These are phyloP conservation scores for Eucalyptus pauciflora DNA, from an alignment of 345 rosid genomes.

Conservation along the genomic window DNA sequence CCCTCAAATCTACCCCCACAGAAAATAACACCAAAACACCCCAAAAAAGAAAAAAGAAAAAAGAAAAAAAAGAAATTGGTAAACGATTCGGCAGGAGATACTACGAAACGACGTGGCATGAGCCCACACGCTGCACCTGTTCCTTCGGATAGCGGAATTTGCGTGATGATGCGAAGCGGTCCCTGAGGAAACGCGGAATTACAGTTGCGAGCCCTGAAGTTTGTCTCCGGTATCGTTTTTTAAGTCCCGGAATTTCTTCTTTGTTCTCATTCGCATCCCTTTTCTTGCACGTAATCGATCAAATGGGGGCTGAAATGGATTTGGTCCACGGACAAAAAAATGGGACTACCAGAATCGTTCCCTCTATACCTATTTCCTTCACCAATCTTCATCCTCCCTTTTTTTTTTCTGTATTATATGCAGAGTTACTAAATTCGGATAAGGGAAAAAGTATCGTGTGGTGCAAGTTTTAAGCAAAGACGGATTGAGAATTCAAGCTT, in stretches of 20 bases:
- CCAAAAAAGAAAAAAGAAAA: too few relatives aligned
- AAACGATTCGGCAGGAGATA: not conserved
- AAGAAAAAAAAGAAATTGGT: accelerated
- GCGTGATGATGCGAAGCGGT: not conserved
- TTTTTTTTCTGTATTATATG: not conserved
- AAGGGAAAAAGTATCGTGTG: not conserved
- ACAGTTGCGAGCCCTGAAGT: not conserved
- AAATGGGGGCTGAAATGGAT: not conserved
- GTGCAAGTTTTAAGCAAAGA: not conserved
- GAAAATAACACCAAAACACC: not conserved
- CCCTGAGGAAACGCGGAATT: not conserved
- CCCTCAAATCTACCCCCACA: not conserved
- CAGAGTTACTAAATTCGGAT: not conserved
- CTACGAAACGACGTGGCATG: not conserved
- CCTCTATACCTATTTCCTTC: not conserved
- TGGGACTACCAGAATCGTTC: not conserved
- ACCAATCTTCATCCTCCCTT: not conserved
- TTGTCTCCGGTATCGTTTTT: not conserved
- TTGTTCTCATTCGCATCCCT: not conserved
- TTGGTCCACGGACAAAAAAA: not conserved
- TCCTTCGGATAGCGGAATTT: not conserved
- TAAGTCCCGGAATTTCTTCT: not conserved
- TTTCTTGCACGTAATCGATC: not conserved
- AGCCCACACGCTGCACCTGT: not conserved
- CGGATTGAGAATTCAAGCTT: not conserved